These are phyloP conservation scores for Cladosporium austrohemisphaericum DNA, from an alignment of 2,329 filamentous ascomycete species.

Conservation along the genomic window DNA sequence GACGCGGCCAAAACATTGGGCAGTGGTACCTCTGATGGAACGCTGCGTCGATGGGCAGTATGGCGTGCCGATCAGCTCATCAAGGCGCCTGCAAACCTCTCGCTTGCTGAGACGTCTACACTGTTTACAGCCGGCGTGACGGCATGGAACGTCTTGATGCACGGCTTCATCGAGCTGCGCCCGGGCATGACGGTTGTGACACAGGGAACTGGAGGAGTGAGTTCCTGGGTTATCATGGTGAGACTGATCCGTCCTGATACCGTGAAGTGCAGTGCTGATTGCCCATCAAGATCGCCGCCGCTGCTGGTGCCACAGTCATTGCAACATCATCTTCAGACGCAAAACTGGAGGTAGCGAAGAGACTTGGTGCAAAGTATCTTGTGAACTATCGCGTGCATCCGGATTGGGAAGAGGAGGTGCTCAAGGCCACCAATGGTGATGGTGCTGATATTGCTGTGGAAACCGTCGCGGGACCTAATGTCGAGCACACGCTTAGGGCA, in stretches of 20 bases:
- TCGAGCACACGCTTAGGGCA: conserved; percentile 38
- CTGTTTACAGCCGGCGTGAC: conserved; percentile 60
- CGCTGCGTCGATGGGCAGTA: conserved; percentile 55
- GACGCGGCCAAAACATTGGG: conserved; percentile 38
- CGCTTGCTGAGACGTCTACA: conserved; percentile 55
- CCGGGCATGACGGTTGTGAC: conserved; percentile 27
- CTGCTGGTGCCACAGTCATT: conserved; percentile 44
- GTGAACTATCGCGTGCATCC: conserved; percentile 58
- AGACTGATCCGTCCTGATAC: not conserved
- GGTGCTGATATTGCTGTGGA: conserved; percentile 48
- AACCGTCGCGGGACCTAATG: conserved; percentile 44
- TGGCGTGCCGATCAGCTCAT: conserved; percentile 51
- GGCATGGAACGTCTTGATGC: conserved; percentile 47
- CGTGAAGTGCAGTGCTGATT: too few species aligned
- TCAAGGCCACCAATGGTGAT: conserved; percentile 38
- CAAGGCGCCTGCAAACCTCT: conserved; percentile 52
- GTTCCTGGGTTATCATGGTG: conserved; percentile 35
- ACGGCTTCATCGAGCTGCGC: conserved; percentile 51
- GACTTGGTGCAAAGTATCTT: conserved; percentile 54
- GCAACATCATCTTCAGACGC: conserved; percentile 55
- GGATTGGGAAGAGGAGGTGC: conserved; percentile 56
- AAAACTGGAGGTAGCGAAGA: conserved; percentile 51
- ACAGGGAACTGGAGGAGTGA: conserved; percentile 43
- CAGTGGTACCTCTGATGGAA: conserved; percentile 56
- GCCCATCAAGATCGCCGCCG: conserved; percentile 21